Evolutionary conservation across 768 basidiomycete genomes (phyloP), one percentile per base, ranked within the genome.

Genomic region (Leccinellum albellum): DNA sequence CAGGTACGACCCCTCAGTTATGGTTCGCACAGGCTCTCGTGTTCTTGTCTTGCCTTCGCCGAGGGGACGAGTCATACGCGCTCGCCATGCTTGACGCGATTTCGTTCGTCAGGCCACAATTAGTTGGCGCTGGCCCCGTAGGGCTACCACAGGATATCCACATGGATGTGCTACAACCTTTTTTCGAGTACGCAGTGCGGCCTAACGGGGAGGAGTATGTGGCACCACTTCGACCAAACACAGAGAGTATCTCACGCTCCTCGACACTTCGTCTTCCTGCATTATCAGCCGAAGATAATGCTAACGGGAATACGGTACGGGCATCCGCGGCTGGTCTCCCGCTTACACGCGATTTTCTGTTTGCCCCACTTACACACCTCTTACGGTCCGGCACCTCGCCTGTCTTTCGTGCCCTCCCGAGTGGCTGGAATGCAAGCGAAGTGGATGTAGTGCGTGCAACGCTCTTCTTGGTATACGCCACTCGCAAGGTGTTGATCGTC

Each of bases 351-450:
- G 87, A 91, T 66, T 96, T 93, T 89, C 68, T 81, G 6, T 76
- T 88, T 44, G 70, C 77, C 0, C 84, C 93, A 0, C 68, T 97
- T 5, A 82, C 91, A 62, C 87, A 94, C 61, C 81, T 98, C 8
- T 75, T 98, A 9, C 85, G 85, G 10, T 95, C 94, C 0, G 86
- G 85, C 0, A 83, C 86, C 0, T 82, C 87, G 1, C 73, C 80
- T 0, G 87, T 91, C 0, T 89, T 96, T 74, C 78, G 80, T 33
- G 63, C 77, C 21, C 78, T 90, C 2, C 90, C 93, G 0, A 58
- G 73, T 0, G 76, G 79, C 3, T 96, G 94, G 94, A 80, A 87
- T 64, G 84, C 85, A 0, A 86, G 85, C 3, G 94, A 98, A 69
- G 76, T 83, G 13, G 89, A 95, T 37, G 73, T 96, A 7, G 83